Evolutionary conservation across 148 eudicot species (phyloP).

Genomic region (Camellia lanceoleosa): DNA sequence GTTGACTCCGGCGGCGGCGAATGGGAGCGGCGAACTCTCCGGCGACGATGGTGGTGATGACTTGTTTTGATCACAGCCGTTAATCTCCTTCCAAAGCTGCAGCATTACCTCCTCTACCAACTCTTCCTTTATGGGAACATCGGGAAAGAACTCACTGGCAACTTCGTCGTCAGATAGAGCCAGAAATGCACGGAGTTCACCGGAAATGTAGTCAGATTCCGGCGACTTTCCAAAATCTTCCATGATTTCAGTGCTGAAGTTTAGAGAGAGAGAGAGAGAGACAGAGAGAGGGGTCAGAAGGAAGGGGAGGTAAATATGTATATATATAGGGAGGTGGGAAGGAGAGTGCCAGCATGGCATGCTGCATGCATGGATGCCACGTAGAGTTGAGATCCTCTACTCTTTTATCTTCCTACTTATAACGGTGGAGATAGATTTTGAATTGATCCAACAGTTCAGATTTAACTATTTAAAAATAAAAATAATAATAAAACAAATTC

Average conservation of each 20-base stretch:
- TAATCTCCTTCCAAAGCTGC: conserved; percentile 19
- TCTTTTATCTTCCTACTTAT: too few species aligned
- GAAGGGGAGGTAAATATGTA: too few species aligned
- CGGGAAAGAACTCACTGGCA: background rate
- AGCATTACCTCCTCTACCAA: conserved; percentile 23
- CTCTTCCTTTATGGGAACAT: conserved; percentile 17
- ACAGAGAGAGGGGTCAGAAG: too few species aligned
- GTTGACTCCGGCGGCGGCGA: background rate
- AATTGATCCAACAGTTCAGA: too few species aligned
- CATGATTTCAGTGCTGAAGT: conserved; percentile 10
- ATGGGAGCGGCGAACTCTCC: background rate
- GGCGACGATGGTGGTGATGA: background rate
- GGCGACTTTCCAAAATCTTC: background rate
- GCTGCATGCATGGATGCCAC: background rate
- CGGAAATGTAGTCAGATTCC: background rate
- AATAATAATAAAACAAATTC: too few species aligned
- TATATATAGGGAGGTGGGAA: background rate
- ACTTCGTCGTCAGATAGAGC: background rate
- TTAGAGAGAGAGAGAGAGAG: conserved; percentile 1
- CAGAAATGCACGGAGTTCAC: background rate
- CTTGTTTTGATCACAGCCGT: background rate
- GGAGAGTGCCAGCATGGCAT: background rate
- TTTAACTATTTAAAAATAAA: too few species aligned
- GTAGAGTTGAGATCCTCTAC: too few species aligned
- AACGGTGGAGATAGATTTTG: too few species aligned